Evolutionary conservation across 2,329 filamentous ascomycete genomes (phyloP), one percentile per base, ranked within the genome.

Genomic region (Aspergillus vadensis): DNA sequence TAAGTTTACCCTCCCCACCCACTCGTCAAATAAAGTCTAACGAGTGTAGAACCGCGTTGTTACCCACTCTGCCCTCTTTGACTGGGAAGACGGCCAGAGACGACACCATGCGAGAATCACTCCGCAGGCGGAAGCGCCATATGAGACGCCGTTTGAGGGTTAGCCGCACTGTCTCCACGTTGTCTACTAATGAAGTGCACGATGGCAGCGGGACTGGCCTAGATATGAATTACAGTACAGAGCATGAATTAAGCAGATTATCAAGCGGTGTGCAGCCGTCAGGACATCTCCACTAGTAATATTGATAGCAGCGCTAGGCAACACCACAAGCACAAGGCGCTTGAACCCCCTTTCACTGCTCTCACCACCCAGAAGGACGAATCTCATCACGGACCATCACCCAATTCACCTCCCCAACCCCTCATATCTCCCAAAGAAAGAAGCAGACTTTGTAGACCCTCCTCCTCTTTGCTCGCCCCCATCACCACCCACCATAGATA

Each of bases 61-160:
- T 9, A 84, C 87, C 67, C 91, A 96, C 75, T 89, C 89, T 6
- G 91, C 91, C 2, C 79, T 94, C 41, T 80, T 94, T 3, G 91
- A 96, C 74, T 96, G 91, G 91, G 86, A 89, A 67, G 86, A 86
- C 72, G 91, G 91, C 3, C 86, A 91, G 75, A 82, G 92, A 60
- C 83, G 92, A 54, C 91, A 96, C 77, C 77, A 96, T 63, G 91
- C 91, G 5, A 84, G 92, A 47, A 89, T 96, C 70, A 94, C 91
- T 4, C 91, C 91, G 0, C 90, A 94, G 78, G 91, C 91, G 1
- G 91, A 96, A 80, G 76, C 80, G 62, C 91, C 91, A 0, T 91
- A 81, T 66, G 89, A 95, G 82, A 95, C 87, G 1, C 85, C 86
- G 0, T 86, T 82, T 65, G 74, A 76, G 21, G 70, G 61, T 14